phyloP scores from a whole-genome alignment of 345 rosid genomes.

The Rhizophora apiculata region DNA sequence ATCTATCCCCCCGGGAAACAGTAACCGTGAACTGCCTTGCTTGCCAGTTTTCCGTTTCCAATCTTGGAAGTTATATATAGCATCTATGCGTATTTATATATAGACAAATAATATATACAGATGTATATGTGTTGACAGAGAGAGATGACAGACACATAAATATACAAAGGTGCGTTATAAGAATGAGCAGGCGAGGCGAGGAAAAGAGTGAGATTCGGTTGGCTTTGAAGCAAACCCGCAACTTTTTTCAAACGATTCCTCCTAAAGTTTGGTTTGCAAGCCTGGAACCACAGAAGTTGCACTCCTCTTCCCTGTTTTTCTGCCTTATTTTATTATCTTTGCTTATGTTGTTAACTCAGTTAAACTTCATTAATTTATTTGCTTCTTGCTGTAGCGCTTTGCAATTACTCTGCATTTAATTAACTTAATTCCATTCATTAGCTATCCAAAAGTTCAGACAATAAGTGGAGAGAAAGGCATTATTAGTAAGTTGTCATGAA shows the following conservation, averaged over 20 bases:
- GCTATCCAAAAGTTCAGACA: no score
- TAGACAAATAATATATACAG: neutral
- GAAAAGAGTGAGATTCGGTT: conserved; percentile 58
- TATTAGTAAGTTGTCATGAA: no score
- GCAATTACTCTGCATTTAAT: no score
- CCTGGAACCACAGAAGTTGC: conserved; percentile 51
- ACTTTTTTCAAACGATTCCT: conserved; percentile 42
- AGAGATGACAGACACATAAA: neutral
- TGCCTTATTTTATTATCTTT: neutral
- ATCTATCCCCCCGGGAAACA: neutral
- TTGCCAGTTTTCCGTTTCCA: conserved; percentile 44
- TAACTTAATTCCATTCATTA: no score
- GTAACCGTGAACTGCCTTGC: conserved; percentile 19
- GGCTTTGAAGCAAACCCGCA: conserved; percentile 70
- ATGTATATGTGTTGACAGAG: neutral
- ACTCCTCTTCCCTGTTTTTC: neutral
- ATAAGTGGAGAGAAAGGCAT: no score
- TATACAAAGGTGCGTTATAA: conserved; percentile 12
- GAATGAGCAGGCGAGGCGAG: conserved; percentile 28
- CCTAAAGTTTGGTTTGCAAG: conserved; percentile 58
- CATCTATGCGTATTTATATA: neutral
- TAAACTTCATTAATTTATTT: neutral
- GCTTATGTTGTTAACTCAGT: neutral
- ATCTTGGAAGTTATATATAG: conserved; percentile 28
- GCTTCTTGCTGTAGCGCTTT: neutral